Conservation (phyloP, 768 basidiomycete species). For the Dentipellis fragilis region DNA sequence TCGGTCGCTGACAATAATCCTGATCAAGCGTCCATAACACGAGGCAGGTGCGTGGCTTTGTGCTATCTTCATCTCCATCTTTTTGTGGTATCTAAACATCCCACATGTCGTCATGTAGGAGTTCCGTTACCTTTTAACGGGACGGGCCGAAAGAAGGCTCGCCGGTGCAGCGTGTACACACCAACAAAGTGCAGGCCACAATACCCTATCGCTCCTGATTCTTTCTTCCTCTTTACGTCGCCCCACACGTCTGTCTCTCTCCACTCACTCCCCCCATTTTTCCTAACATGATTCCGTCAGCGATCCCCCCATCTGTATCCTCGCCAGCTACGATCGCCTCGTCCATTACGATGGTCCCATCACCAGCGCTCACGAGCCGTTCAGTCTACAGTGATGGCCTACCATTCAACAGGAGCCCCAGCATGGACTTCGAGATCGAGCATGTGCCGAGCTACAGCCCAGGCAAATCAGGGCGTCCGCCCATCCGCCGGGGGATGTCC, state of each 20-base stretch:
- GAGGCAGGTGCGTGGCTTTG: neutral
- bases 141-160: neutral
- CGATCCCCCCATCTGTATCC: neutral
- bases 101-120: neutral
- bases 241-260: neutral
- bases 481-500: slow-evolving; percentile 22
- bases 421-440: slow-evolving; percentile 61
- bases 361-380: slow-evolving; percentile 9
- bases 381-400: slow-evolving; percentile 1
- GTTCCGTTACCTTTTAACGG: neutral
- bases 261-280: slow-evolving; percentile 4
- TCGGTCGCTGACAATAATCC: neutral
- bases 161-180: neutral
- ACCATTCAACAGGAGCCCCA: slow-evolving; percentile 28
- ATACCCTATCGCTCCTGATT: neutral
- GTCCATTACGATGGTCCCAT: slow-evolving; percentile 6
- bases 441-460: slow-evolving; percentile 13
- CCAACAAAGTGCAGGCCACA: neutral
- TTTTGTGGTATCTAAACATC: neutral
- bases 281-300: slow-evolving; percentile 11
- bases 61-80: neutral
- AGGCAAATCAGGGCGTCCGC: slow-evolving; percentile 12
- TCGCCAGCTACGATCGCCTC: neutral
- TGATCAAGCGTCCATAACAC: neutral
- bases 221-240: neutral